Base-by-base conservation (phyloP, 768 basidiomycete species). In the Russula earlei region DNA sequence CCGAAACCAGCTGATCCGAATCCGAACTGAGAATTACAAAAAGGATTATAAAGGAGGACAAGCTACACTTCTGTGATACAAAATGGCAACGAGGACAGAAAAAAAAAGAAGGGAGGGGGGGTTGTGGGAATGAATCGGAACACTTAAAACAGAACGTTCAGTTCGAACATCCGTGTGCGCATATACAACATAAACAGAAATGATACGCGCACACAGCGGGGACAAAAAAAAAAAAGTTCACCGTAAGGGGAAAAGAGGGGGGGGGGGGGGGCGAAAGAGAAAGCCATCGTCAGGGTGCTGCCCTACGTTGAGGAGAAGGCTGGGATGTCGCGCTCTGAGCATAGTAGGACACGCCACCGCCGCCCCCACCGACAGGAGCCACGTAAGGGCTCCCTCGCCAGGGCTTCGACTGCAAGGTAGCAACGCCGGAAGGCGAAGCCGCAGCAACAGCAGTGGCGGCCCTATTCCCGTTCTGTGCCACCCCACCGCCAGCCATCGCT, bases 281-380 rank as follows among this genome's bases (percentile, higher is more conserved):
- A 36, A 29, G 24, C 19, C 45, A 9, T 7, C 4, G 14, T 55
- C 37, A 62, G 36, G 54, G 46, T 34, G 59, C 41, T 34, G 59
- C 58, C 55, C 58, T 62, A 60, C 60, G 54, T 24, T 60, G 61
- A n/a, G 42, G 54, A 7, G 53, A 37, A 12, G 49, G 31, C 8
- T 40, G 50, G 4, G 45, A 7, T 15, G 41, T 58, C 15, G 60
- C 25, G 17, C 36, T 40, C 10, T 29, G 37, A 42, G 61, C 46
- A 56, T 56, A 55, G 44, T 60, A 52, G 7, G 56, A 47, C 19
- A 33, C 22, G 2, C 38, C 31, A 8, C 27, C 22, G 22, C 47
- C 33, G 11, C 22, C 22, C 17, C 47, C 33, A 11, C 22, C 51
- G 12, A 49, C 46, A 14, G 56, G 33, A 36, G 41, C 34, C 12